Base-by-base conservation (phyloP, 2,329 filamentous ascomycete genomes). In the Epichloe hybrida region DNA sequence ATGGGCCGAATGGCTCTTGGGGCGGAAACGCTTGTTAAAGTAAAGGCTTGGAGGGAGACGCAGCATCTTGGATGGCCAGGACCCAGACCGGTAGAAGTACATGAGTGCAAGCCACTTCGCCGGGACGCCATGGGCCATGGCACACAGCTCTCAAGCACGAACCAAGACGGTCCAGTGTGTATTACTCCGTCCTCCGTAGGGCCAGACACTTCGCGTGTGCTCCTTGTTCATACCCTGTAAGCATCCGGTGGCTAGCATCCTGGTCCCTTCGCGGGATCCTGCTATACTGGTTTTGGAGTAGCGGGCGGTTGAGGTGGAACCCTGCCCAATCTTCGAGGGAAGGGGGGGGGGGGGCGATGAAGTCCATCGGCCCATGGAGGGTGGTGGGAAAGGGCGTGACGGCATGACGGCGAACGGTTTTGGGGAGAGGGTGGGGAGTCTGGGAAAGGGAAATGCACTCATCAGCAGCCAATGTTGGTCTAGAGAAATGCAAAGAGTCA, bases 271-370 rank as follows among this genome's bases (percentile, higher is more conserved):
- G 45, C 46, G 46, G 50, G 40, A 49, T 45, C 34, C 35, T 31
- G 50, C 50, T 52, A 49, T 38, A 15, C 50, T 49, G 20, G 40
- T 49, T 52, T 46, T 46, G 36, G 50, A 40, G 50, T 46, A 52
- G 46, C 46, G 45, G 40, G 35, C 50, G 50, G 50, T 49, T 52
- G 50, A 37, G 15, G 50, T 52, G 50, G 50, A 52, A 45, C 50
- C 37, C 35, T 41, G 46, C 37, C 46, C 40, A 49, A 45, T 49
- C 38, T 49, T 39, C 47, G 27, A n/a, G n/a, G n/a, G n/a, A n/a
- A n/a, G n/a, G n/a, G n/a, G n/a, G n/a, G n/a, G n/a, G n/a, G n/a
- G n/a, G n/a, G n/a, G n/a, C n/a, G 39, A 34, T 38, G 17, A 49
- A 31, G 41, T 20, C 41, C 41, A 42, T 12, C 17, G 36, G 12